Percentiles rank a stretch among this genome's conserved stretches.
Evolutionary conservation across 73 alveolate genomes (phyloP).

Genomic region (Breviolum minutum): DNA sequence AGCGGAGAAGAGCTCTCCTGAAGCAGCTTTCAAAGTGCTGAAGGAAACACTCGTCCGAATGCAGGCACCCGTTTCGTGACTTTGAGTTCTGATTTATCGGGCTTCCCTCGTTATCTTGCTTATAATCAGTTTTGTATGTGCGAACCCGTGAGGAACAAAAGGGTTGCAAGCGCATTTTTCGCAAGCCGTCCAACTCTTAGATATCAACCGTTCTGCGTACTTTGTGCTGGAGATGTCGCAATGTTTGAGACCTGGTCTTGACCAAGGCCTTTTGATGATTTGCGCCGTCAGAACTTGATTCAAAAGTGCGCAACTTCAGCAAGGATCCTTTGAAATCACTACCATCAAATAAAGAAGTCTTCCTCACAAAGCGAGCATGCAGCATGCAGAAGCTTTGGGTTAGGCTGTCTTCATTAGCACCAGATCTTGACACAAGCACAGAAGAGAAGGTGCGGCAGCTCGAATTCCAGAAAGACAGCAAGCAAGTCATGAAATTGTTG

Average conservation of each 20-base stretch:
- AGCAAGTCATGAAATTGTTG: neutral
- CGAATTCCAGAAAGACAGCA: neutral
- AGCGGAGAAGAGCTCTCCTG: slow-evolving; percentile 17
- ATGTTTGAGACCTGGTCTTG: neutral
- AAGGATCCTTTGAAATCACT: neutral
- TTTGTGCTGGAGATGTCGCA: neutral
- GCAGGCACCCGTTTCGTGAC: slow-evolving; percentile 11
- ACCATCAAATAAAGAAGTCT: too few species aligned
- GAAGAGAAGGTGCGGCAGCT: slow-evolving; percentile 21
- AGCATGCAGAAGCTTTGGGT: neutral
- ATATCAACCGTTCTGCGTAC: neutral
- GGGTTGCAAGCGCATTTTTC: slow-evolving; percentile 44
- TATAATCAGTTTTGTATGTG: neutral
- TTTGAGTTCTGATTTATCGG: neutral
- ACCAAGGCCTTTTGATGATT: slow-evolving; percentile 54
- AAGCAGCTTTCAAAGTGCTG: slow-evolving; percentile 40
- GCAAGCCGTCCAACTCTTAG: slow-evolving; percentile 37
- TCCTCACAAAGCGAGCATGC: too few species aligned
- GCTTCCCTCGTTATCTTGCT: neutral
- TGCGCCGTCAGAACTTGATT: slow-evolving; percentile 68
- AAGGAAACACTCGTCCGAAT: slow-evolving; percentile 46
- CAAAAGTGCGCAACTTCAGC: neutral
- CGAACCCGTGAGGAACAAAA: slow-evolving; percentile 22
- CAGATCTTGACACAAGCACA: slow-evolving; percentile 24
- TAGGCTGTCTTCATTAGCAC: slow-evolving; percentile 16